Evolutionary conservation across 2,329 filamentous ascomycete genomes (phyloP), one percentile per base, ranked within the genome.

Genomic region (Didymella segeticola): DNA sequence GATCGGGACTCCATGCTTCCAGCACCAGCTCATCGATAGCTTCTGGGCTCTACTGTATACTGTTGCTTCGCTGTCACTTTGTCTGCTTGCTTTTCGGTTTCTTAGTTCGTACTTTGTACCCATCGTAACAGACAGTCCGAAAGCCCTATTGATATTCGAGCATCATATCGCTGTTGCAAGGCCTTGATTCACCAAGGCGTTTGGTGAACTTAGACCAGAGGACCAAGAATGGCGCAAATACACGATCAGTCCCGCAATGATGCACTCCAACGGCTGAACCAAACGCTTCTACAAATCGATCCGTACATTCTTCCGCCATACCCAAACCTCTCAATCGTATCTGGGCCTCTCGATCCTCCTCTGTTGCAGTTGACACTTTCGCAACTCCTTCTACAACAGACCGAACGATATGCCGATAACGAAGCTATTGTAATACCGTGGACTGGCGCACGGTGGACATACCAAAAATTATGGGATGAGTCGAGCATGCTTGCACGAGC

Each of bases 351-450:
- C 36, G 82, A 90, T 60, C 87, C 89, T 53, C 86, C 86, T 1
- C 81, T 93, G 30, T 80, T 90, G 41, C 85, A 91, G 55, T 76
- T 91, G 43, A 91, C 88, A 0, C 80, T 93, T 7, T 87, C 87
- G 5, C 87, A 90, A 68, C 80, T 93, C 1, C 80, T 93, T 31
- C 86, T 89, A 55, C 80, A 90, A 12, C 89, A 93, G 74, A 86
- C 83, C 37, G 80, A 85, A 43, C 81, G 85, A 41, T 86, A 89
- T 71, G 83, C 85, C 20, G 79, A 83, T 43, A 80, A 83, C 47
- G 89, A 92, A 69, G 89, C 85, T 56, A 74, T 93, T 34, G 82
- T 92, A 20, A 88, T 89, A 43, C 87, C 89, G 0, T 92, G 89
- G 89, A 91, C 89, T 0, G 86, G 86, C 1, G 83, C 87, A 4